phyloP scores from a whole-genome alignment of 2,329 filamentous ascomycete genomes.

The Nemania sp. region DNA sequence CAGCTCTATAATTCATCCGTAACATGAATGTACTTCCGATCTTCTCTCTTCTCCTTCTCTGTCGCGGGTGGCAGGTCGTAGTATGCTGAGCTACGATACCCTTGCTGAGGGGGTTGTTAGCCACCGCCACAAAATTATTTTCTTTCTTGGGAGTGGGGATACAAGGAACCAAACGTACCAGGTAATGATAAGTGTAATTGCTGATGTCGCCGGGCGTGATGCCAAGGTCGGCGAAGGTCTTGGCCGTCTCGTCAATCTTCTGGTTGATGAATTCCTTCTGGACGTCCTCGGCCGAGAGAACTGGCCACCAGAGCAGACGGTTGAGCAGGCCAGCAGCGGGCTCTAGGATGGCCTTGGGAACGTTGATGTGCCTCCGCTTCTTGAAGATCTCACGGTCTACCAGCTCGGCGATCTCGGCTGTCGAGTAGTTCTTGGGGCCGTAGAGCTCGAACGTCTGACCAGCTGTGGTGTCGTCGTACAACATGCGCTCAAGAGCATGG shows the following conservation, averaged over 20 bases:
- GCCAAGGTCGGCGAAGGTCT: slow-evolving; percentile 92
- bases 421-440: slow-evolving; percentile 90
- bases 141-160: not conserved
- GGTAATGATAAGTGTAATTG: slow-evolving; percentile 89
- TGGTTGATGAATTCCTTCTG: slow-evolving; percentile 95
- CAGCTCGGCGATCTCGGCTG: slow-evolving; percentile 81
- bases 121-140: slow-evolving; percentile 1
- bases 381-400: slow-evolving; percentile 94
- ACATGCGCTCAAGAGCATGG: slow-evolving; percentile 84
- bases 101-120: slow-evolving; percentile 65
- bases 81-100: slow-evolving; percentile 83
- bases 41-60: slow-evolving; percentile 90
- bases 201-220: slow-evolving; percentile 88
- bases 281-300: slow-evolving; percentile 80
- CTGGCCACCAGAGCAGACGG: slow-evolving; percentile 86
- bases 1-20: slow-evolving; percentile 75
- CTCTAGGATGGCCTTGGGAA: slow-evolving; percentile 81
- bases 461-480: slow-evolving; percentile 87
- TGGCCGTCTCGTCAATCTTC: slow-evolving; percentile 83
- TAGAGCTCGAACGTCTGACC: slow-evolving; percentile 93
- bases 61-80: slow-evolving; percentile 95
- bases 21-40: slow-evolving; percentile 97
- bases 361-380: slow-evolving; percentile 84
- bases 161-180: slow-evolving; percentile 64
- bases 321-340: slow-evolving; percentile 76